A percentile compares a stretch with the other conserved stretches of the same genome.
These are phyloP conservation scores for Botrytis aclada DNA, from an alignment of 2,329 filamentous ascomycete genomes.

Conservation along the genomic window DNA sequence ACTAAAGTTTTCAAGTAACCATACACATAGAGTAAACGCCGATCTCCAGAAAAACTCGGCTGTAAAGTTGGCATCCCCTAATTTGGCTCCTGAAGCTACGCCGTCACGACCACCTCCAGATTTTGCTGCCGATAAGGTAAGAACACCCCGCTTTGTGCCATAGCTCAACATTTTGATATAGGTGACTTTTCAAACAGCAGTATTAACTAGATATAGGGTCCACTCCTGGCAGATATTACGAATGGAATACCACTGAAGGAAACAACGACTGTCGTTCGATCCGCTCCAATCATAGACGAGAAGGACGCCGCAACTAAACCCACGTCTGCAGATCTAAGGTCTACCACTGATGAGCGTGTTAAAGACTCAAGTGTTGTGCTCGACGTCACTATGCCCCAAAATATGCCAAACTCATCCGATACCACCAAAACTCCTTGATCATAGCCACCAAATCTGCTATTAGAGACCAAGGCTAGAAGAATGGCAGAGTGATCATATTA, in stretches of 20 bases:
- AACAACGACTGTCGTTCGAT: background rate
- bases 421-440: background rate
- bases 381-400: conserved; percentile 13
- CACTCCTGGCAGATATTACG: background rate
- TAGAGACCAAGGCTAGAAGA: background rate
- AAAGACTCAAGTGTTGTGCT: background rate
- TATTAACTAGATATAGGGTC: background rate
- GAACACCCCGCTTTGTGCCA: background rate
- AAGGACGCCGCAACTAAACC: background rate
- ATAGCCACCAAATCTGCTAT: background rate
- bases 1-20: conserved; percentile 36
- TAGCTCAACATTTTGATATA: background rate
- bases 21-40: conserved; percentile 33
- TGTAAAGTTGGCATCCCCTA: background rate
- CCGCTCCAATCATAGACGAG: background rate
- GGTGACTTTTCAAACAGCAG: background rate
- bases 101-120: background rate
- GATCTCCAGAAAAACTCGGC: conserved; percentile 22
- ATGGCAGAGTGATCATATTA: background rate
- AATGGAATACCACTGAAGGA: background rate
- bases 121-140: conserved; percentile 1
- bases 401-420: background rate
- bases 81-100: background rate
- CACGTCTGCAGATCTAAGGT: background rate
- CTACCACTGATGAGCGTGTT: background rate